These are phyloP conservation scores for Trypanosoma mega DNA, from an alignment of 208 protist genomes.

Conservation along the genomic window DNA sequence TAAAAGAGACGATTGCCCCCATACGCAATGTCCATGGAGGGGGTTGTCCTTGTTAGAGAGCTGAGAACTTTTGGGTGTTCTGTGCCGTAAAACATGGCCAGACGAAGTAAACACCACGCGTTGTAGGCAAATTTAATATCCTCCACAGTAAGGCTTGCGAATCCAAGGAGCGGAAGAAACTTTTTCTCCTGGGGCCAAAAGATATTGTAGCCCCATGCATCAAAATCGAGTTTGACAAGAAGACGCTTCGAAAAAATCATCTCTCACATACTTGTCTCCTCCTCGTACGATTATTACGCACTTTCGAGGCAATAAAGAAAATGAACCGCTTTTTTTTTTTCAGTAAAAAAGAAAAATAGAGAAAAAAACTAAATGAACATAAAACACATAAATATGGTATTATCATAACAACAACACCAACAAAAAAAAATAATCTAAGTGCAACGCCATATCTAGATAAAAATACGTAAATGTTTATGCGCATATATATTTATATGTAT, in stretches of 20 bases:
- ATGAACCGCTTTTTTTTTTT: too few relatives aligned
- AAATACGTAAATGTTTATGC: neutral
- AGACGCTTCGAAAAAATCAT: conserved; percentile 1
- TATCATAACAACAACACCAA: too few relatives aligned
- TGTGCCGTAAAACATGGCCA: conserved; percentile 74
- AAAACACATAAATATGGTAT: too few relatives aligned
- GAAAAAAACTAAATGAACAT: too few relatives aligned
- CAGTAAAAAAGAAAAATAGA: too few relatives aligned
- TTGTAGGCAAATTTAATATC: conserved; percentile 91
- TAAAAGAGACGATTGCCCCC: conserved; percentile 75
- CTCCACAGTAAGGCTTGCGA: conserved; percentile 56
- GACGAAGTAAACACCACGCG: conserved; percentile 73
- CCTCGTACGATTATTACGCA: neutral
- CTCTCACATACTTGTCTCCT: neutral
- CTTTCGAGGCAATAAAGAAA: too few relatives aligned
- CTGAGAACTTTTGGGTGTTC: conserved; percentile 68
- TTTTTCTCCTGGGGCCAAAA: conserved; percentile 45
- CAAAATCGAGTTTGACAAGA: conserved; percentile 57
- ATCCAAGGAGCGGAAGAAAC: conserved; percentile 34
- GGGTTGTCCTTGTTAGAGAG: conserved; percentile 40
- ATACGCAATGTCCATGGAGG: conserved; percentile 69
- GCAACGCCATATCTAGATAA: too few relatives aligned
- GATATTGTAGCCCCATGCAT: conserved; percentile 78
- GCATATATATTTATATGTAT: neutral
- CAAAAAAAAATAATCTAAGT: too few relatives aligned